Evolutionary conservation across 495 filamentous ascomycete species (phyloP).

Genomic region (Neurospora africana): DNA sequence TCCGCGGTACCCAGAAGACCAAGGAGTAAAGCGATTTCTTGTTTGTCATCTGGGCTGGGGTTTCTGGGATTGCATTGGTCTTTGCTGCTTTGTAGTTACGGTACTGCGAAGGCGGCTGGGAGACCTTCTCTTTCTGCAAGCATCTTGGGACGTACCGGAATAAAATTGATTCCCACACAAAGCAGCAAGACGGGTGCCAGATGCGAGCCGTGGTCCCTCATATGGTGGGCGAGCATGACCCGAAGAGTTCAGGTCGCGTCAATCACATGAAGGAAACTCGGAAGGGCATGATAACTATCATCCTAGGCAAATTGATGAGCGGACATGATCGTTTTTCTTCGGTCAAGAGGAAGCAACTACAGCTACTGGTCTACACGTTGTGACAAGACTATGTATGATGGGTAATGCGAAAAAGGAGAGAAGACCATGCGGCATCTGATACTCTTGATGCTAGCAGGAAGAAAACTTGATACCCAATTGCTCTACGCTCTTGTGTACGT

Average conservation of each 20-base stretch:
- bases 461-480: neutral
- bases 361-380: neutral
- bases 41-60: slow-evolving; percentile 43
- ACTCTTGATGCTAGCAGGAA: neutral
- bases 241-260: neutral
- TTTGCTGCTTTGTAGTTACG: slow-evolving; percentile 46
- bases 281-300: neutral
- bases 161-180: slow-evolving; percentile 26
- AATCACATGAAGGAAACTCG: neutral
- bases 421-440: neutral
- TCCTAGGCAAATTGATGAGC: slow-evolving; percentile 1
- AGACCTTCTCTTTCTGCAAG: slow-evolving; percentile 22
- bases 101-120: slow-evolving; percentile 30
- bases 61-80: slow-evolving; percentile 44
- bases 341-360: neutral
- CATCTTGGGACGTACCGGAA: slow-evolving; percentile 26
- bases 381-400: slow-evolving; percentile 1
- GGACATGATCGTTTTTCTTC: neutral
- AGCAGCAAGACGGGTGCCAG: slow-evolving; percentile 3
- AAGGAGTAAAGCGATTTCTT: slow-evolving; percentile 70
- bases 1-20: slow-evolving; percentile 98
- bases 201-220: neutral
- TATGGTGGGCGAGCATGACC: neutral
- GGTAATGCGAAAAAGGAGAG: neutral
- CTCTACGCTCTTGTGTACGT: neutral